Evolutionary conservation across 306 rosid genomes (phyloP).

Genomic region (Lupinus albus): DNA sequence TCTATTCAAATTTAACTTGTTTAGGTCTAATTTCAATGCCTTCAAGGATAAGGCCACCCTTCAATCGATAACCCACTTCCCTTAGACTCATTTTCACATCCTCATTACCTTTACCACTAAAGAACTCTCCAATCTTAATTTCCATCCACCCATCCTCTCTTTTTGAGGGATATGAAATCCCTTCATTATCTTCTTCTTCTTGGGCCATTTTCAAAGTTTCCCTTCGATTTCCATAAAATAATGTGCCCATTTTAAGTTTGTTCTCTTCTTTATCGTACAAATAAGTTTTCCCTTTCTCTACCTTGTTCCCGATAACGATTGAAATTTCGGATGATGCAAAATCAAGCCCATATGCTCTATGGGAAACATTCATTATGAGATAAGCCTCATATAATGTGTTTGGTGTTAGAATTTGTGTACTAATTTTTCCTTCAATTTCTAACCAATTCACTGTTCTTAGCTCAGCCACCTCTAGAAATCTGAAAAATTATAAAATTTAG

Average conservation of each 20-base stretch:
- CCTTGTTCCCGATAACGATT: constrained; percentile 38
- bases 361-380: constrained; percentile 51
- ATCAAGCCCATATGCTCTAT: constrained; percentile 60
- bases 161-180: neutral
- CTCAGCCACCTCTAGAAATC: constrained; percentile 54
- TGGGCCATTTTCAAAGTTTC: constrained; percentile 25
- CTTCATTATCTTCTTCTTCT: neutral
- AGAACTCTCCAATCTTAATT: constrained; percentile 65
- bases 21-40: constrained; percentile 64
- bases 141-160: constrained; percentile 77
- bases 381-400: constrained; percentile 61
- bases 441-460: constrained; percentile 61
- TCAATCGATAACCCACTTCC: constrained; percentile 59
- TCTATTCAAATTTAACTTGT: neutral
- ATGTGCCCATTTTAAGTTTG: constrained; percentile 40
- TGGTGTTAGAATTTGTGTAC: constrained; percentile 38
- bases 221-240: constrained; percentile 46
- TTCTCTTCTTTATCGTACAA: constrained; percentile 36
- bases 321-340: constrained; percentile 41
- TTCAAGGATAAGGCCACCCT: constrained; percentile 66
- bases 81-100: constrained; percentile 52
- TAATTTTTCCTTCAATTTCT: constrained; percentile 60
- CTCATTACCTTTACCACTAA: constrained; percentile 44
- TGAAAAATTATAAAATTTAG: constrained; percentile 21
- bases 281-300: constrained; percentile 38